Conservation (phyloP, 163 green algal species). For the Chlamydomonas reinhardtii region DNA sequence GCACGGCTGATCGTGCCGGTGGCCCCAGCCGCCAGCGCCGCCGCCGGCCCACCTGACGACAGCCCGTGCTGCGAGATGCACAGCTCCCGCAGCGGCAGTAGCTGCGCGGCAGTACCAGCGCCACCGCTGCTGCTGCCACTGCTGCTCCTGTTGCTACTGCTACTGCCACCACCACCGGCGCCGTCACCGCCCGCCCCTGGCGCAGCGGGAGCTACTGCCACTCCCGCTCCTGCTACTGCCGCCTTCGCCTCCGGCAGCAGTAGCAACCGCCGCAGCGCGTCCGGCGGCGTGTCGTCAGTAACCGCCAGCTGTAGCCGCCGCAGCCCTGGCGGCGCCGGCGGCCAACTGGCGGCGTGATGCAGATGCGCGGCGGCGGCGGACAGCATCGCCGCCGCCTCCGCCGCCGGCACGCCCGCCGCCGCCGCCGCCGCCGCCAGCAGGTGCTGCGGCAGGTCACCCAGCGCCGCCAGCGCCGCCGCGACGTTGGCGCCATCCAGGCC, state of each 20-base stretch:
- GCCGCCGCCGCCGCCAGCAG: neutral
- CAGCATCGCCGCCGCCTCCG: neutral
- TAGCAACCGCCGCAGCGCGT: conserved; percentile 11
- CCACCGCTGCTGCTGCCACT: too few relatives aligned
- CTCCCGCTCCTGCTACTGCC: neutral
- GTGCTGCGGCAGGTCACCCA: too few relatives aligned
- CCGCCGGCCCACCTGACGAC: too few relatives aligned
- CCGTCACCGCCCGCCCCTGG: neutral
- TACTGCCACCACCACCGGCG: neutral
- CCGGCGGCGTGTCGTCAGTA: neutral
- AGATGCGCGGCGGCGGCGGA: neutral
- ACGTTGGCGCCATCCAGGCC: too few relatives aligned
- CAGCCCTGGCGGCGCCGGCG: conserved; percentile 7
- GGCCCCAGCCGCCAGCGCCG: too few relatives aligned
- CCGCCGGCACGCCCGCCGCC: neutral
- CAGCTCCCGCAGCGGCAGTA: conserved; percentile 18
- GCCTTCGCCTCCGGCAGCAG: neutral
- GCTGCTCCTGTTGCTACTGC: too few relatives aligned
- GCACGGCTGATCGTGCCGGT: neutral
- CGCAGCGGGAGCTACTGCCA: neutral
- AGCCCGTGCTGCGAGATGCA: neutral
- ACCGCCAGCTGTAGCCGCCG: neutral
- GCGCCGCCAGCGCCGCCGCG: too few relatives aligned
- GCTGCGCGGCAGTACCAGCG: neutral
- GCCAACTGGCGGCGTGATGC: neutral